Percentiles rank a stretch among this genome's conserved stretches.
phyloP scores from a whole-genome alignment of 768 basidiomycete species.

The Boletus vinaceobasis region DNA sequence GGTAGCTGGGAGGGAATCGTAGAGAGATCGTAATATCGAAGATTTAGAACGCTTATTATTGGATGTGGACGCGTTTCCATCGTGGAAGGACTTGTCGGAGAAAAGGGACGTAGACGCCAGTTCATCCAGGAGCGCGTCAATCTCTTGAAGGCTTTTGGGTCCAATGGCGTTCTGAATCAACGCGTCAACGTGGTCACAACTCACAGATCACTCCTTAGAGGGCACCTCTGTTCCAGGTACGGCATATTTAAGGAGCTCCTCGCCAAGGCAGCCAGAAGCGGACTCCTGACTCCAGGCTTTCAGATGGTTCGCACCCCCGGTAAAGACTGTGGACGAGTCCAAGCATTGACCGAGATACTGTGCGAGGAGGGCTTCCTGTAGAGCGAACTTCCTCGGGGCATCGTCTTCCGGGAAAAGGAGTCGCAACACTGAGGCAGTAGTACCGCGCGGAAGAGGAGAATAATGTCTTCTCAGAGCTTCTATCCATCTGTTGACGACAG shows the following conservation, averaged over 20 bases:
- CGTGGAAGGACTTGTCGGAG: slow-evolving; percentile 48
- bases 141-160: slow-evolving; percentile 39
- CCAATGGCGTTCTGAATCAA: slow-evolving; percentile 20
- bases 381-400: slow-evolving; percentile 59
- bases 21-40: slow-evolving; percentile 54
- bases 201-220: neutral
- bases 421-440: slow-evolving; percentile 60
- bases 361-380: slow-evolving; percentile 65
- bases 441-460: slow-evolving; percentile 48
- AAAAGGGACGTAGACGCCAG: slow-evolving; percentile 66
- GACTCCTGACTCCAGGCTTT: slow-evolving; percentile 40
- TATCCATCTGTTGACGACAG: slow-evolving; percentile 46
- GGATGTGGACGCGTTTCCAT: slow-evolving; percentile 24
- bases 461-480: slow-evolving; percentile 39
- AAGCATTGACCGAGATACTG: slow-evolving; percentile 48
- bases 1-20: slow-evolving; percentile 52
- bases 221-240: slow-evolving; percentile 36
- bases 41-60: slow-evolving; percentile 31
- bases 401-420: slow-evolving; percentile 88
- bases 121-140: slow-evolving; percentile 70
- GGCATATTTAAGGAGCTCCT: slow-evolving; percentile 49
- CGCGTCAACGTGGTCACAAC: slow-evolving; percentile 2
- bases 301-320: slow-evolving; percentile 25
- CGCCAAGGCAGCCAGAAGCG: slow-evolving; percentile 66
- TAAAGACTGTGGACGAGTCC: slow-evolving; percentile 35